These are phyloP conservation scores for Diaporthe nobilis DNA, from an alignment of 2,329 filamentous ascomycete species.

Conservation along the genomic window DNA sequence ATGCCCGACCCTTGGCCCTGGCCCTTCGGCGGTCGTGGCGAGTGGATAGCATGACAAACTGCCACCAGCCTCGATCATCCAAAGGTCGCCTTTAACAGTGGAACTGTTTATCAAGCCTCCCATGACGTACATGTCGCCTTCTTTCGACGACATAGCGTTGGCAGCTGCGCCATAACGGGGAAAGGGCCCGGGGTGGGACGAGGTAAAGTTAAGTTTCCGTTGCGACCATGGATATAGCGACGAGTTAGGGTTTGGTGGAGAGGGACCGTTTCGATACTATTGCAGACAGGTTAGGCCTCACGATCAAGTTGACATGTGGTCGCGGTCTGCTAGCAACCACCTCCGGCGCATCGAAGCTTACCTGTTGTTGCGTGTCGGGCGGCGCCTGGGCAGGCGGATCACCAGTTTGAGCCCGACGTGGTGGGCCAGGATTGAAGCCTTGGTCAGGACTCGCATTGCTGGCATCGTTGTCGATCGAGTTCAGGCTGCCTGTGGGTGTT, in stretches of 20 bases:
- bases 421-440: conserved; percentile 61
- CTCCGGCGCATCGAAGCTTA: conserved; percentile 49
- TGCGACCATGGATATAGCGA: conserved; percentile 98
- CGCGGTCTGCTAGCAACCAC: background rate
- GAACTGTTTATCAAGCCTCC: conserved; percentile 95
- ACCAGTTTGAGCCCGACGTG: conserved; percentile 53
- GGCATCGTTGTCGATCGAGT: conserved; percentile 75
- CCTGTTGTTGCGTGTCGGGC: conserved; percentile 51
- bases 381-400: conserved; percentile 66
- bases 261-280: conserved; percentile 70
- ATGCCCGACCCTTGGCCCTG: conserved; percentile 94
- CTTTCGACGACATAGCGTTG: conserved; percentile 92
- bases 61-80: conserved; percentile 94
- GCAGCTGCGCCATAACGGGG: conserved; percentile 97
- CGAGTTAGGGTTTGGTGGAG: conserved; percentile 72
- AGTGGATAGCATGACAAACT: conserved; percentile 93
- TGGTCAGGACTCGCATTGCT: conserved; percentile 76
- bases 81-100: conserved; percentile 95
- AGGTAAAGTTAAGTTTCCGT: conserved; percentile 86
- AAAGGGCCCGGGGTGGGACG: conserved; percentile 87
- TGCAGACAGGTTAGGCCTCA: conserved; percentile 39
- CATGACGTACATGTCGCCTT: conserved; percentile 98
- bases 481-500: conserved; percentile 83
- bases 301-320: background rate
- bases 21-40: conserved; percentile 91